These are phyloP conservation scores for Penicillium sp. DNA, from an alignment of 2,329 filamentous ascomycete species.

Conservation along the genomic window DNA sequence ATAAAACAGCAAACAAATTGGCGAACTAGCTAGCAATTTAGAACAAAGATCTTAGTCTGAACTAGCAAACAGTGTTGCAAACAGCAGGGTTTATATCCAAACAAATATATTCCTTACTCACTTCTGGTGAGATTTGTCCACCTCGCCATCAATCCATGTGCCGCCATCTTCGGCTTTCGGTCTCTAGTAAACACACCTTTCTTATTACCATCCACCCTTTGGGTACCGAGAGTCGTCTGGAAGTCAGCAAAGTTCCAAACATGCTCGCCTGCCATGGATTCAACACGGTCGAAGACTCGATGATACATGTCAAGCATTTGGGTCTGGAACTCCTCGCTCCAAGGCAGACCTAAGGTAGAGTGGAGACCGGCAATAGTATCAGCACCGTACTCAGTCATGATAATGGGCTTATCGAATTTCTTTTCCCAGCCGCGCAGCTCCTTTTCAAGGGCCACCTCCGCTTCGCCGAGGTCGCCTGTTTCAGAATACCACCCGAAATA, in stretches of 20 bases:
- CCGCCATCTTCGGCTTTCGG: slow-evolving; percentile 1
- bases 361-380: slow-evolving; percentile 31
- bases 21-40: too few relatives aligned
- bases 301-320: slow-evolving; percentile 29
- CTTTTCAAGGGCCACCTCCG: slow-evolving; percentile 21
- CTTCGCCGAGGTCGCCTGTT: slow-evolving; percentile 22
- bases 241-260: slow-evolving; percentile 11
- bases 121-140: neutral
- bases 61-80: too few relatives aligned
- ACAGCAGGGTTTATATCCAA: too few relatives aligned
- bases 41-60: too few relatives aligned
- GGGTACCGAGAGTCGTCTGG: neutral
- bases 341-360: slow-evolving; percentile 22
- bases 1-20: too few relatives aligned
- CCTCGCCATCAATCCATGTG: neutral
- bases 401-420: slow-evolving; percentile 29
- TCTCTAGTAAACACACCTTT: slow-evolving; percentile 4
- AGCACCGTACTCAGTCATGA: slow-evolving; percentile 32
- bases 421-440: slow-evolving; percentile 25
- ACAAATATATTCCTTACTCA: too few relatives aligned
- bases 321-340: slow-evolving; percentile 32
- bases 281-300: slow-evolving; percentile 29
- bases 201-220: slow-evolving; percentile 1
- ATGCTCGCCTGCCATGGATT: slow-evolving; percentile 28
- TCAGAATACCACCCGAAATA: slow-evolving; percentile 31